A percentile compares a stretch with the other conserved stretches of the same genome.
Evolutionary conservation across 805 yeast species (phyloP).

Genomic region (Wickerhamomyces bovis): DNA sequence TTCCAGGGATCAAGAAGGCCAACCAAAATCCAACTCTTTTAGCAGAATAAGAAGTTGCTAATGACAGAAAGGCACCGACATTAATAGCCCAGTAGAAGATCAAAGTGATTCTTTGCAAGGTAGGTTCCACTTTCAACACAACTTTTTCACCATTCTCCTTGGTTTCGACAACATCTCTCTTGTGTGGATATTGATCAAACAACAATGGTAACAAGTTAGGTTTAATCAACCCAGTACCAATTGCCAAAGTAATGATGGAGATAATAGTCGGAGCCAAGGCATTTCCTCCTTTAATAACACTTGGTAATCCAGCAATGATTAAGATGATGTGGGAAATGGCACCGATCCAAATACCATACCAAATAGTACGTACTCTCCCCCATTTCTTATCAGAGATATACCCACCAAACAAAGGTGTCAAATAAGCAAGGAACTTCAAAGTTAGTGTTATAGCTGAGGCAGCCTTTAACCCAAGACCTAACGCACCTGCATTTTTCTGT

Average conservation of each 20-base stretch:
- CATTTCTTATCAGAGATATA: slow-evolving; percentile 64
- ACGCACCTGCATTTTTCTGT: slow-evolving; percentile 40
- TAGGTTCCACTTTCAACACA: slow-evolving; percentile 59
- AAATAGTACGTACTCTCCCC: slow-evolving; percentile 67
- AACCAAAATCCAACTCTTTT: slow-evolving; percentile 61
- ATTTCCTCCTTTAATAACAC: slow-evolving; percentile 36
- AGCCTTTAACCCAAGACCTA: slow-evolving; percentile 50
- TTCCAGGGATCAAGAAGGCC: slow-evolving; percentile 63
- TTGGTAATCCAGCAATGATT: slow-evolving; percentile 62
- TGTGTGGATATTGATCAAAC: slow-evolving; percentile 64
- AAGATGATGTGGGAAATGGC: slow-evolving; percentile 55
- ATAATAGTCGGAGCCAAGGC: slow-evolving; percentile 53
- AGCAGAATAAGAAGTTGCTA: slow-evolving; percentile 72
- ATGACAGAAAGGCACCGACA: slow-evolving; percentile 63
- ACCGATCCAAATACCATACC: slow-evolving; percentile 51
- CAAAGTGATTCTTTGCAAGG: slow-evolving; percentile 69
- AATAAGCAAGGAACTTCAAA: slow-evolving; percentile 76
- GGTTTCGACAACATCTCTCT: slow-evolving; percentile 50
- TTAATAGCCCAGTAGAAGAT: slow-evolving; percentile 70
- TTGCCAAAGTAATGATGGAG: slow-evolving; percentile 46
- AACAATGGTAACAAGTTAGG: slow-evolving; percentile 61
- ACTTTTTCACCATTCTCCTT: slow-evolving; percentile 58
- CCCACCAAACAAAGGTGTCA: slow-evolving; percentile 73
- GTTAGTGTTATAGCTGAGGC: slow-evolving; percentile 70
- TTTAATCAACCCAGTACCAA: slow-evolving; percentile 78